Evolutionary conservation across 2,329 filamentous ascomycete genomes (phyloP).

Genomic region (Fusarium palustre): DNA sequence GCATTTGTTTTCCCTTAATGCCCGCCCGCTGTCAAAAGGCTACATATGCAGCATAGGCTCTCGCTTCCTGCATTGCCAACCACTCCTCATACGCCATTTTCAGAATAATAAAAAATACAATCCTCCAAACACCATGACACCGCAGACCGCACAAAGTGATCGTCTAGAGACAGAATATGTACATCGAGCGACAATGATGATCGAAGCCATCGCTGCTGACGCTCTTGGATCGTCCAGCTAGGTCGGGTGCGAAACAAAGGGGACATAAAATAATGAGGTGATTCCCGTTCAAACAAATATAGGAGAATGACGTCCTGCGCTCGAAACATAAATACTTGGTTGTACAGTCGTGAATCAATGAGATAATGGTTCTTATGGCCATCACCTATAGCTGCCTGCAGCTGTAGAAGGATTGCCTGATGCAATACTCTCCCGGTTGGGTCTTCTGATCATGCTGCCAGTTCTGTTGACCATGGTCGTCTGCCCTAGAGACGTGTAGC

Average conservation of each 20-base stretch:
- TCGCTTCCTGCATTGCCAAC: slow-evolving; percentile 6
- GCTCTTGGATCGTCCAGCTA: slow-evolving; percentile 43
- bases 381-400: slow-evolving; percentile 60
- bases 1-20: slow-evolving; percentile 17
- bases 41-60: slow-evolving; percentile 15
- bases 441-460: slow-evolving; percentile 59
- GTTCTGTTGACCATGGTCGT: slow-evolving; percentile 57
- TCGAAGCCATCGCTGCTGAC: slow-evolving; percentile 21
- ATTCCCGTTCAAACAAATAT: slow-evolving; percentile 44
- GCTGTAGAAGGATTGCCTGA: slow-evolving; percentile 55
- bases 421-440: slow-evolving; percentile 57
- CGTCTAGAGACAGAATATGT: slow-evolving; percentile 31
- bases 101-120: slow-evolving; percentile 22
- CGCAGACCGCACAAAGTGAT: slow-evolving; percentile 19
- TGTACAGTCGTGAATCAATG: slow-evolving; percentile 47
- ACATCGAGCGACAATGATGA: slow-evolving; percentile 30
- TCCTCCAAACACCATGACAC: slow-evolving; percentile 32
- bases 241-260: slow-evolving; percentile 29
- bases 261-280: slow-evolving; percentile 19
- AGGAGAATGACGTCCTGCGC: slow-evolving; percentile 50
- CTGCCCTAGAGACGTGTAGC: slow-evolving; percentile 60
- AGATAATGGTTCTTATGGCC: slow-evolving; percentile 47
- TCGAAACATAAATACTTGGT: slow-evolving; percentile 44
- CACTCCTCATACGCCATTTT: slow-evolving; percentile 28
- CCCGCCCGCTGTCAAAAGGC: slow-evolving; percentile 14